Evolutionary conservation across 176 grass and related monocot species (phyloP).

Genomic region (sorghum (Sorghum bicolor)): DNA sequence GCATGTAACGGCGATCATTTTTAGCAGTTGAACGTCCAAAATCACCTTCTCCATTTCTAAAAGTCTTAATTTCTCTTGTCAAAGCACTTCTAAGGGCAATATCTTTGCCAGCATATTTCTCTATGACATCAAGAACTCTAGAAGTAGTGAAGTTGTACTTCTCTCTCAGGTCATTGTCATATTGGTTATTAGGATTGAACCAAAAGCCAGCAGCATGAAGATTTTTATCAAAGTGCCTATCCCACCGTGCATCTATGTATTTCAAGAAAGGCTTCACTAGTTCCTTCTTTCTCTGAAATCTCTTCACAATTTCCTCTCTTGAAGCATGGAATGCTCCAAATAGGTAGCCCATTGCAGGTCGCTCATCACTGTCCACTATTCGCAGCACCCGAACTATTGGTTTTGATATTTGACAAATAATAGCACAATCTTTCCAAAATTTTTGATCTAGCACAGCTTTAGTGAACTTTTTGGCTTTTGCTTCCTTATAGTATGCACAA

Average conservation of each 20-base stretch:
- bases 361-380: constrained; percentile 6
- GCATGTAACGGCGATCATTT: background rate
- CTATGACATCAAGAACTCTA: too few species aligned
- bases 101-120: too few species aligned
- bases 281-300: constrained; percentile 13
- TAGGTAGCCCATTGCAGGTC: background rate
- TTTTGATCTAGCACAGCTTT: background rate
- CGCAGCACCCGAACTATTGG: background rate
- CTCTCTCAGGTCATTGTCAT: background rate
- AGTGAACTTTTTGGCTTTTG: constrained; percentile 6
- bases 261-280: background rate
- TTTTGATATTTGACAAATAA: background rate
- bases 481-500: background rate
- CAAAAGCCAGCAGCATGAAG: background rate
- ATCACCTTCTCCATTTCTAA: background rate
- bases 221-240: background rate
- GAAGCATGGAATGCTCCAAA: background rate
- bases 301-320: background rate
- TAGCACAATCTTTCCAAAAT: constrained; percentile 8
- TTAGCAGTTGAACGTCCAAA: background rate
- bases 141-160: background rate
- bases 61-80: background rate
- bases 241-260: background rate
- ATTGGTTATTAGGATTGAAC: constrained; percentile 1
- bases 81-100: too few species aligned